Evolutionary conservation across 179 eudicot species (phyloP).

Genomic region (Gypsophila paniculata): DNA sequence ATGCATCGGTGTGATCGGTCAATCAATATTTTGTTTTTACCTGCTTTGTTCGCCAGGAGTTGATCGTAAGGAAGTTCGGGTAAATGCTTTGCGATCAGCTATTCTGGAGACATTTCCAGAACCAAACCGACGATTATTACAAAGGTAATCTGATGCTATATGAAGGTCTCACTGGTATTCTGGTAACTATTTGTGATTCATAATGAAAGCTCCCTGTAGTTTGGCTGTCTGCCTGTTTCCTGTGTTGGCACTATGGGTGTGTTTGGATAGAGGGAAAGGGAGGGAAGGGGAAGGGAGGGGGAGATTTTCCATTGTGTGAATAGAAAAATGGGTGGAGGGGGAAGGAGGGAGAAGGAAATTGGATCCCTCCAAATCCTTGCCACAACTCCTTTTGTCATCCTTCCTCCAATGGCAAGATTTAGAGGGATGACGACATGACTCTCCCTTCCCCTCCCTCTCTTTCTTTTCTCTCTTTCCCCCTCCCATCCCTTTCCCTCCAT

Average conservation of each 20-base stretch:
- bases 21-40: conserved; percentile 19
- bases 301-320: too few relatives aligned
- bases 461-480: too few relatives aligned
- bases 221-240: conserved; percentile 6
- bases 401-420: too few relatives aligned
- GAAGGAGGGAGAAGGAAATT: too few relatives aligned
- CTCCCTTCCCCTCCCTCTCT: too few relatives aligned
- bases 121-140: conserved; percentile 84
- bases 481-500: too few relatives aligned
- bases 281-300: too few relatives aligned
- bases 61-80: conserved; percentile 78
- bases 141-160: conserved; percentile 45
- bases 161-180: background rate
- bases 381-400: too few relatives aligned
- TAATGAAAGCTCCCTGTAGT: background rate
- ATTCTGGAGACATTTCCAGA: conserved; percentile 91
- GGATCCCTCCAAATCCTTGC: too few relatives aligned
- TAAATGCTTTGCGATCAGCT: conserved; percentile 74
- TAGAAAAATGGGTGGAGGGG: too few relatives aligned
- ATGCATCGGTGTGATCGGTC: background rate
- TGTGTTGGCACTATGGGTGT: background rate
- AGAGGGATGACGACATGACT: too few relatives aligned
- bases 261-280: too few relatives aligned
- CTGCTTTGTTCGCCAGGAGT: conserved; percentile 42
- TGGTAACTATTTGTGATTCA: background rate